Evolutionary conservation across 1,139 yeast species (phyloP).

Genomic region (Protomyces macrosporus): DNA sequence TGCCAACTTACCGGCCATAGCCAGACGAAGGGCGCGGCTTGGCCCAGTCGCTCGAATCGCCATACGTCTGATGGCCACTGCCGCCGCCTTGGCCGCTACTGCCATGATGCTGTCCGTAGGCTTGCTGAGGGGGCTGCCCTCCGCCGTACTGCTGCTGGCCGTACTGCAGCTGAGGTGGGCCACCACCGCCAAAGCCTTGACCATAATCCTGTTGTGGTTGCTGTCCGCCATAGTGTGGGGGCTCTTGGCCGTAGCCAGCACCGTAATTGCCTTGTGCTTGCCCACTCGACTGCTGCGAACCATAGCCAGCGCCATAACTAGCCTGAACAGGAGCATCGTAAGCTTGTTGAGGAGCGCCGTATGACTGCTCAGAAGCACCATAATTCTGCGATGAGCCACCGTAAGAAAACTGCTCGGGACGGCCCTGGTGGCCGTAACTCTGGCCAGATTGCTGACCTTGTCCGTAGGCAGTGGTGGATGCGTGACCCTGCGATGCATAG

Average conservation of each 20-base stretch:
- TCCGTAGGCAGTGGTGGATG: not conserved
- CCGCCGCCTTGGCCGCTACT: not conserved
- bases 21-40: conserved; percentile 3
- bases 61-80: not conserved
- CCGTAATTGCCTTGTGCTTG: not conserved
- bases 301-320: not conserved
- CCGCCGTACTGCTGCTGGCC: not conserved
- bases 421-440: not conserved
- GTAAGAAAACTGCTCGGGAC: too few relatives aligned
- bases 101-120: not conserved
- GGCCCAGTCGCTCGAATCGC: conserved; percentile 17
- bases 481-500: not conserved
- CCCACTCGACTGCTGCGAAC: not conserved
- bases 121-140: not conserved
- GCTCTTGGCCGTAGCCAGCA: not conserved
- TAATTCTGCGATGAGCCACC: not conserved
- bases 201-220: not conserved
- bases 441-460: not conserved
- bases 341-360: too few relatives aligned
- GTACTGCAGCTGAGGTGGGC: not conserved
- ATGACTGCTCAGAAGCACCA: not conserved
- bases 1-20: not conserved
- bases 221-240: not conserved
- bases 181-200: not conserved
- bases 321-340: not conserved